Evolutionary conservation across 805 yeast genomes (phyloP).

Genomic region (Cyberlindnera mycetangii): DNA sequence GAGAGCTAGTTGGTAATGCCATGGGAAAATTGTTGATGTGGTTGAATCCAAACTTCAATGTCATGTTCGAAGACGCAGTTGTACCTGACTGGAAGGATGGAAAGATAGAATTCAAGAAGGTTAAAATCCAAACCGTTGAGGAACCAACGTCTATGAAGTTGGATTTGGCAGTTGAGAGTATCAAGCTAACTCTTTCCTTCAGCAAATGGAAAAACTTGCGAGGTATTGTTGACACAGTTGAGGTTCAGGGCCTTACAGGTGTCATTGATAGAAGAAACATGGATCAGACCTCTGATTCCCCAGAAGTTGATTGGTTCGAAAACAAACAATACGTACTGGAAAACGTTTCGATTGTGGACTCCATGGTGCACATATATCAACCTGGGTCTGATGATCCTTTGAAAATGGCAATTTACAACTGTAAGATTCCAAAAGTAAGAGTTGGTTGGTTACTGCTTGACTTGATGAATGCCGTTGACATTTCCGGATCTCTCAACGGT

Average conservation of each 20-base stretch:
- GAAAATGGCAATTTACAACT: slow-evolving; percentile 57
- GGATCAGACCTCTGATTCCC: slow-evolving; percentile 19
- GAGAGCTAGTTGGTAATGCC: slow-evolving; percentile 78
- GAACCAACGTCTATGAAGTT: slow-evolving; percentile 69
- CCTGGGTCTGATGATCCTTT: slow-evolving; percentile 19
- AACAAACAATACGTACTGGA: slow-evolving; percentile 39
- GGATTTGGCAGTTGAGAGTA: slow-evolving; percentile 75
- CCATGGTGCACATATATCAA: slow-evolving; percentile 39
- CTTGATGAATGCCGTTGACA: slow-evolving; percentile 64
- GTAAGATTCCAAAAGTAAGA: slow-evolving; percentile 61
- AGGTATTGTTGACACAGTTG: slow-evolving; percentile 78
- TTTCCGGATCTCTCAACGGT: slow-evolving; percentile 72
- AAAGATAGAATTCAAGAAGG: slow-evolving; percentile 73
- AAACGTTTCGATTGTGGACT: slow-evolving; percentile 47
- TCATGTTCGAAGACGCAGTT: slow-evolving; percentile 83
- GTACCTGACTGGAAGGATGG: slow-evolving; percentile 93
- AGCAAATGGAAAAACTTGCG: slow-evolving; percentile 83
- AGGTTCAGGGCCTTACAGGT: slow-evolving; percentile 81
- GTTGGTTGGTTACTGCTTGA: slow-evolving; percentile 59
- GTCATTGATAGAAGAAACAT: slow-evolving; percentile 60
- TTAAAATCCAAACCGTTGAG: slow-evolving; percentile 58
- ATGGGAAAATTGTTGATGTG: slow-evolving; percentile 76
- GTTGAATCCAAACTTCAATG: slow-evolving; percentile 68
- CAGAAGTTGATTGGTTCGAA: slow-evolving; percentile 31
- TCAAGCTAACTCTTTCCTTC: slow-evolving; percentile 76